Percentiles rank a stretch among this genome's conserved stretches.
Conservation (phyloP, 129 eudicot species). For the Arctium lappa region DNA sequence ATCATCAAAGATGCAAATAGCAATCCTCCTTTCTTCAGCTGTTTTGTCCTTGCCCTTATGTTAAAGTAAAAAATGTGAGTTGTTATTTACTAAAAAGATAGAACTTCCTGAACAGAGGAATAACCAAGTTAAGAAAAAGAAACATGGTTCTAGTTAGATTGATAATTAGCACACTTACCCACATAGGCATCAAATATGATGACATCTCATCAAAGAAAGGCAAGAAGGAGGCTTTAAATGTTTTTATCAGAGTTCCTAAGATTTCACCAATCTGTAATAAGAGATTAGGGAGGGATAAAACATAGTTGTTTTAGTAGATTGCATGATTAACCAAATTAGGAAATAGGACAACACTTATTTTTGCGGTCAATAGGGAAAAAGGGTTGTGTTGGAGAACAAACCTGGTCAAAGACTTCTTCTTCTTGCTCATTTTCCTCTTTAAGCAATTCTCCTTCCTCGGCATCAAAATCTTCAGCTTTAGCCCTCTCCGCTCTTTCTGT, state of each 20-base stretch:
- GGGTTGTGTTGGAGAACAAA: slow-evolving; percentile 20
- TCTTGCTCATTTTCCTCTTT: slow-evolving; percentile 99
- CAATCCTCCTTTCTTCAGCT: slow-evolving; percentile 96
- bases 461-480: slow-evolving; percentile 99
- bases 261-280: slow-evolving; percentile 83
- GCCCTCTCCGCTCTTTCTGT: slow-evolving; percentile 90
- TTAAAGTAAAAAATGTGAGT: background rate
- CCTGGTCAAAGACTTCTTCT: slow-evolving; percentile 99
- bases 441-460: slow-evolving; percentile 91
- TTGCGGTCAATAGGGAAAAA: background rate
- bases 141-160: background rate
- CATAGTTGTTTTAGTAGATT: background rate
- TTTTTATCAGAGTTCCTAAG: slow-evolving; percentile 93
- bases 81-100: background rate
- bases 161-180: slow-evolving; percentile 62
- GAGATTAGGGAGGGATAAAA: background rate
- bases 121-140: background rate
- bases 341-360: background rate
- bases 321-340: background rate
- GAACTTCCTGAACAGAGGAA: background rate
- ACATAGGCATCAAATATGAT: slow-evolving; percentile 95
- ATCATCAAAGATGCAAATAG: slow-evolving; percentile 97
- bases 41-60: slow-evolving; percentile 94
- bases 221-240: slow-evolving; percentile 90
- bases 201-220: slow-evolving; percentile 96